Percentiles rank a stretch among this genome's conserved stretches.
Conservation (phyloP, 768 basidiomycete genomes). For the Tulasnella sp. region DNA sequence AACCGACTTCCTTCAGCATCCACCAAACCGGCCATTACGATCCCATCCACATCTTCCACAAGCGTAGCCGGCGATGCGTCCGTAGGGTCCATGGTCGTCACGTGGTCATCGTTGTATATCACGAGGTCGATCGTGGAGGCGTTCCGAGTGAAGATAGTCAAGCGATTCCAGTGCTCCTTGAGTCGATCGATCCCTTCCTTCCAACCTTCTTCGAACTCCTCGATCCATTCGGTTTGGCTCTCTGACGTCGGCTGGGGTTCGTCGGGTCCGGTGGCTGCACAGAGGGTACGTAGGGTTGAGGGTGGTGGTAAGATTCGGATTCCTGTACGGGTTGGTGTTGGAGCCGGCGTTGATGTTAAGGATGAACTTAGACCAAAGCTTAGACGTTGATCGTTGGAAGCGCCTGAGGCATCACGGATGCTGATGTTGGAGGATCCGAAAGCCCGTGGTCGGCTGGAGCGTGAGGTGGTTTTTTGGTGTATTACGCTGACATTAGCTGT, state of each 20-base stretch:
- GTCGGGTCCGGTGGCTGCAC: constrained; percentile 23
- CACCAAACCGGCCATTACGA: too few species aligned
- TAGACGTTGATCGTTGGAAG: constrained; percentile 16
- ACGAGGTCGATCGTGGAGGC: too few species aligned
- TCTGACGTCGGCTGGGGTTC: not conserved
- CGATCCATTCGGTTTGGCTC: constrained; percentile 1
- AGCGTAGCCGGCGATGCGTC: too few species aligned
- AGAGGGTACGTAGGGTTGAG: constrained; percentile 40
- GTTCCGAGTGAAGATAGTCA: not conserved
- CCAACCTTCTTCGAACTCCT: constrained; percentile 14
- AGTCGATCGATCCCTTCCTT: constrained; percentile 4
- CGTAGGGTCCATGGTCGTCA: too few species aligned
- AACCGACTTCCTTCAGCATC: too few species aligned
- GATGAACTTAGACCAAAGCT: constrained; percentile 2
- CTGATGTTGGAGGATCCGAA: constrained; percentile 41
- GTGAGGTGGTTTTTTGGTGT: not conserved
- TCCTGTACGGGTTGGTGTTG: constrained; percentile 21
- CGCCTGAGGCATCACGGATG: not conserved
- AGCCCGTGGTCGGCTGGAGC: constrained; percentile 23
- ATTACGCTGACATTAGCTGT: not conserved
- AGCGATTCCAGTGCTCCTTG: not conserved
- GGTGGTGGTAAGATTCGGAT: constrained; percentile 48
- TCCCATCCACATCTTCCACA: too few species aligned
- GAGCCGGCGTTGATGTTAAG: not conserved
- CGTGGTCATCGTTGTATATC: not conserved